phyloP scores from a whole-genome alignment of 2,329 filamentous ascomycete genomes.

The Fonsecaea pedrosoi region DNA sequence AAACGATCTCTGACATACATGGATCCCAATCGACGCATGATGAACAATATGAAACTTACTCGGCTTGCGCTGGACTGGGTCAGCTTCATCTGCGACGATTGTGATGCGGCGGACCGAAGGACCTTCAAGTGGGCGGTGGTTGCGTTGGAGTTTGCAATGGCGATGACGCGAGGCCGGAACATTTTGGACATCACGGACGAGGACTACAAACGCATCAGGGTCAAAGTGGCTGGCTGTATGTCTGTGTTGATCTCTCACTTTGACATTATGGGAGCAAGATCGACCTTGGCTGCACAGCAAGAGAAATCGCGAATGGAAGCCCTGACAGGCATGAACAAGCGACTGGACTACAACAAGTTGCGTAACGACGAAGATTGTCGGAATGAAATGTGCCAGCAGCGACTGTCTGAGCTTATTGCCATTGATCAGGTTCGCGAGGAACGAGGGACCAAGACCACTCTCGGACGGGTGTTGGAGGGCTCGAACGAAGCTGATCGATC shows the following conservation, averaged over 20 bases:
- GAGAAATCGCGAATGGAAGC: slow-evolving; percentile 89
- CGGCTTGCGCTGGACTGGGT: slow-evolving; percentile 96
- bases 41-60: slow-evolving; percentile 96
- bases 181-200: slow-evolving; percentile 88
- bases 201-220: slow-evolving; percentile 81
- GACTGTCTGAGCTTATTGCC: slow-evolving; percentile 72
- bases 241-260: slow-evolving; percentile 96
- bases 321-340: slow-evolving; percentile 73
- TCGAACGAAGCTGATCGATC: slow-evolving; percentile 96
- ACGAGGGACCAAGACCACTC: slow-evolving; percentile 79
- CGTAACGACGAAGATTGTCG: slow-evolving; percentile 86
- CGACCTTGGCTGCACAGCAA: slow-evolving; percentile 88
- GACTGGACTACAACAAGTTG: slow-evolving; percentile 74
- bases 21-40: slow-evolving; percentile 91
- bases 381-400: slow-evolving; percentile 74
- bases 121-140: slow-evolving; percentile 98
- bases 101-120: slow-evolving; percentile 88
- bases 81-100: slow-evolving; percentile 97
- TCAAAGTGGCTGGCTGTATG: slow-evolving; percentile 97
- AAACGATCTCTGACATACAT: slow-evolving; percentile 93
- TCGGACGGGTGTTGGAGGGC: slow-evolving; percentile 90
- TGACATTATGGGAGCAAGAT: slow-evolving; percentile 97
- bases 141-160: slow-evolving; percentile 95
- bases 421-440: slow-evolving; percentile 81
- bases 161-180: slow-evolving; percentile 91